A percentile compares a stretch with the other conserved stretches of the same genome.
These are phyloP conservation scores for Cyclocybe aegerita DNA, from an alignment of 768 basidiomycete genomes.

Conservation along the genomic window DNA sequence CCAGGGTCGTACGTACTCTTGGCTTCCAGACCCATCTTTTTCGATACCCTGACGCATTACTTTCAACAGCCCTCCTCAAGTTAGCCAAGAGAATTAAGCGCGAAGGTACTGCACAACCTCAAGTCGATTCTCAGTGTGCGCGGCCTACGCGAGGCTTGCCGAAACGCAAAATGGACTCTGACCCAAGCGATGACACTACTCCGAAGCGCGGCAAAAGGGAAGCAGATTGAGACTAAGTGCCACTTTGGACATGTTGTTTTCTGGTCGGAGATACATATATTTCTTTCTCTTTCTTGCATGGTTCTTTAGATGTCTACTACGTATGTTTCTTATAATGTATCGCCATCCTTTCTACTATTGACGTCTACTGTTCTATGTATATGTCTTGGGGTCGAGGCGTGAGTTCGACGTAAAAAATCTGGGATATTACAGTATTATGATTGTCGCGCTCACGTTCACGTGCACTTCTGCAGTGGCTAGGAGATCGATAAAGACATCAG, in stretches of 20 bases:
- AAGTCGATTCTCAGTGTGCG: slow-evolving; percentile 26
- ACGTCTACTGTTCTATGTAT: background rate
- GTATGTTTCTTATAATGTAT: background rate
- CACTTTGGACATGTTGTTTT: background rate
- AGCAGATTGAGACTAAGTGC: background rate
- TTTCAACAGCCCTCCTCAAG: slow-evolving; percentile 29
- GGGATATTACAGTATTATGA: too few species aligned
- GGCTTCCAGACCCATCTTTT: background rate
- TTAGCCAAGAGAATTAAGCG: slow-evolving; percentile 39
- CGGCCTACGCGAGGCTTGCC: slow-evolving; percentile 27
- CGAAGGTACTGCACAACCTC: slow-evolving; percentile 16
- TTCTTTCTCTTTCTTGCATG: background rate
- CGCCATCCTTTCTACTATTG: background rate
- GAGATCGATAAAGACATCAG: slow-evolving; percentile 25
- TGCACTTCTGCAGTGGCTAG: slow-evolving; percentile 2
- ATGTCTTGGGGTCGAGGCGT: background rate
- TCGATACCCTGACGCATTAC: background rate
- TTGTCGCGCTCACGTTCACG: slow-evolving; percentile 20
- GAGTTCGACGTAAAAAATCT: too few species aligned
- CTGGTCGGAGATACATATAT: background rate
- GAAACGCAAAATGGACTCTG: slow-evolving; percentile 36
- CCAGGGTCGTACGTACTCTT: slow-evolving; percentile 38
- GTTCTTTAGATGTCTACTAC: background rate
- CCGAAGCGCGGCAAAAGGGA: slow-evolving; percentile 21
- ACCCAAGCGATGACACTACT: slow-evolving; percentile 23